These are phyloP conservation scores for Xylaria sp. DNA, from an alignment of 2,329 filamentous ascomycete genomes.

Conservation along the genomic window DNA sequence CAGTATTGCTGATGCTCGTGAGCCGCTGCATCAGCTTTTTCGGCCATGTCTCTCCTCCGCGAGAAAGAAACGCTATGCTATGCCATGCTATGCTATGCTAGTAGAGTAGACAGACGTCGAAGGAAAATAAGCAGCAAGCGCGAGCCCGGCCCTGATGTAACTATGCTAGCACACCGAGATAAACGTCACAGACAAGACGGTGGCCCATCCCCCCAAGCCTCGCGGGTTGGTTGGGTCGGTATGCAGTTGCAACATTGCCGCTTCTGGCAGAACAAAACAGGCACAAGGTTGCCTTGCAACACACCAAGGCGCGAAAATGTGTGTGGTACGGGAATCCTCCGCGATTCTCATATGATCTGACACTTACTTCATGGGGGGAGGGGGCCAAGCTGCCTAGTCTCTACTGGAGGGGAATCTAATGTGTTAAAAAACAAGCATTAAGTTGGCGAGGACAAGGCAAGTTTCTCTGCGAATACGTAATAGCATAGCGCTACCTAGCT, in stretches of 20 bases:
- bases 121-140: background rate
- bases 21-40: too few relatives aligned
- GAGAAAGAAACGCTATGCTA: background rate
- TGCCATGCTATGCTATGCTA: too few relatives aligned
- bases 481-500: too few relatives aligned
- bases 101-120: background rate
- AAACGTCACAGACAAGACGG: background rate
- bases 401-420: background rate
- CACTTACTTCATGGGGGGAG: background rate
- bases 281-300: background rate
- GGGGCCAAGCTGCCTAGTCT: background rate
- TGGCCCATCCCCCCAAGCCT: background rate
- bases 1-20: background rate
- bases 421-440: background rate
- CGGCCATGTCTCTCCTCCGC: background rate
- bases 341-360: conserved; percentile 13
- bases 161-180: background rate
- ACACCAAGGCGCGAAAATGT: background rate
- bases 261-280: background rate
- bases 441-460: too few relatives aligned
- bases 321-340: conserved; percentile 17
- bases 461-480: too few relatives aligned
- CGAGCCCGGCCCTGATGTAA: background rate
- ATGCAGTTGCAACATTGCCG: background rate
- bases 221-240: background rate